Conservation (phyloP, 768 basidiomycete species). For the Suillus paluster region DNA sequence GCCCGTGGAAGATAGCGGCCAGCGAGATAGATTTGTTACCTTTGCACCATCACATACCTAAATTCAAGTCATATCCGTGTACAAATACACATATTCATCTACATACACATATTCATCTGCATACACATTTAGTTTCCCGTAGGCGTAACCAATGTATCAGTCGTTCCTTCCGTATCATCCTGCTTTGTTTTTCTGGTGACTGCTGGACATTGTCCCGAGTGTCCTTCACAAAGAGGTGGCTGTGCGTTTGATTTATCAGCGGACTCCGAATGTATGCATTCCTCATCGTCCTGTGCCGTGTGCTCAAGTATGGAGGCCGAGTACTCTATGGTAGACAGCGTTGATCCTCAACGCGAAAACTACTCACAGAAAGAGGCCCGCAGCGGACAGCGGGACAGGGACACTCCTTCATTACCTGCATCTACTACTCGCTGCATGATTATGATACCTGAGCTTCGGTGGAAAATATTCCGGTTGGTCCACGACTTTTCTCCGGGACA, state of each 20-base stretch:
- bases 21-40: conserved; percentile 7
- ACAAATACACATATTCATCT: no score
- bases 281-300: no score
- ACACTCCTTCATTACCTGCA: background rate
- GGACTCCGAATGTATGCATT: no score
- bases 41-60: conserved; percentile 9
- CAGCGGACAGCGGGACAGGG: no score
- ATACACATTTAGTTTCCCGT: background rate
- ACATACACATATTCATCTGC: background rate
- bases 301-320: background rate
- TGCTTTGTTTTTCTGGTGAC: no score
- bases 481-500: no score
- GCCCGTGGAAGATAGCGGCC: conserved; percentile 11
- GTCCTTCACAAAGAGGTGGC: background rate
- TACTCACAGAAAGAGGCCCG: background rate
- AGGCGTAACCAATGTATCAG: background rate
- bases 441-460: background rate
- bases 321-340: background rate
- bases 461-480: background rate
- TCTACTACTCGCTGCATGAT: background rate
- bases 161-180: background rate
- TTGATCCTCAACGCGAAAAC: background rate
- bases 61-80: background rate
- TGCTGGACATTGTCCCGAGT: no score
- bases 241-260: background rate